Base-by-base conservation (phyloP, 2,329 filamentous ascomycete genomes). In the Stagonosporopsis rhizophila region DNA sequence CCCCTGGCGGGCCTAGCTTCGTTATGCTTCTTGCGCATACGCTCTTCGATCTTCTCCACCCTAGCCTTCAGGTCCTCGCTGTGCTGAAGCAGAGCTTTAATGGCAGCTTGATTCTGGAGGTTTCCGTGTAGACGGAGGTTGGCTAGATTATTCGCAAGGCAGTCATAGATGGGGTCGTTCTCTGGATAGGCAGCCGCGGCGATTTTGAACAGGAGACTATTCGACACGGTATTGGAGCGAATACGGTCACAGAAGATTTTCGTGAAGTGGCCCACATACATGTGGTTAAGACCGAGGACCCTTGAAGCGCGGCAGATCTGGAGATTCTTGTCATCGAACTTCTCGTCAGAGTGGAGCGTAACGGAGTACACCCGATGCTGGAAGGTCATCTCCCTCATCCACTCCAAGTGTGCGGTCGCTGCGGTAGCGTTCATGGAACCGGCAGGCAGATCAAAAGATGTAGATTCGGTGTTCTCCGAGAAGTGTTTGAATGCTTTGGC, bases 191-290 rank as follows among this genome's bases (percentile, higher is more conserved):
- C 58, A 0, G 58, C 22, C n/a, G 63, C 49, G 19, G 59, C 68
- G 12, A 73, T 49, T n/a, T 60, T 30, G 22, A 55, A 46, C 34
- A 71, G 60, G n/a, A 66, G 61, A 0, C 65, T 62, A 2, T 52
- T 20, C 1, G 62, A 57, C 0, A 52, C 34, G 2, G 58, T 40
- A 23, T 61, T 38, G 14, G 56, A 48, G n/a, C 71, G 70, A 32
- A 73, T 62, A 0, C 61, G 59, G 19, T 74, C 65, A 38, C 71
- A 74, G 46, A 68, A 62, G 2, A 64, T 47, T 40, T 62, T 65
- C 1, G 71, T 74, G 46, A 74, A 72, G 49, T 74, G 71, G 0
- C 62, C 65, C 1, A 74, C 56, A 25, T 74, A 74, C n/a, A 61
- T 66, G 49, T 65, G 67, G 44, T 69, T 65, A 2, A 73, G 42